Evolutionary conservation across 2,329 filamentous ascomycete genomes (phyloP).

Genomic region (Aurifilum marmelostoma): DNA sequence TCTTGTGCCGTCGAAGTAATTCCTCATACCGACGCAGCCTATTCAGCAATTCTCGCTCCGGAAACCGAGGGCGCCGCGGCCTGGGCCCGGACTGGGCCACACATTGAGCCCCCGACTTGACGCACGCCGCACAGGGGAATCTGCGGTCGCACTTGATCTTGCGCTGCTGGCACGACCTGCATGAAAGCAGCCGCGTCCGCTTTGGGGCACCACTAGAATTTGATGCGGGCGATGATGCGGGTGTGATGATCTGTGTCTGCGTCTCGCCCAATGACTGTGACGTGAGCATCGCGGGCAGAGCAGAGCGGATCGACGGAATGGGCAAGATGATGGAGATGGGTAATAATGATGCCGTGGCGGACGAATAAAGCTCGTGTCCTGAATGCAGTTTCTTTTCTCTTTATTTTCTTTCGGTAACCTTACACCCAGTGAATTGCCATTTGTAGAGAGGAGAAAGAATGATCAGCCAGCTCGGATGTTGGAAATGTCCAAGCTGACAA

Average conservation of each 20-base stretch:
- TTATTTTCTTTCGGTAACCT: not conserved
- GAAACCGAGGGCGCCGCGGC: constrained; percentile 48
- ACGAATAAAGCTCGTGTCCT: too few species aligned
- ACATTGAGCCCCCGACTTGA: constrained; percentile 49
- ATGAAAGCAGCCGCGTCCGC: constrained; percentile 45
- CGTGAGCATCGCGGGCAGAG: not conserved
- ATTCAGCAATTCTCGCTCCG: constrained; percentile 61
- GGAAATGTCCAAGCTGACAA: not conserved
- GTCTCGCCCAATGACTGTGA: not conserved
- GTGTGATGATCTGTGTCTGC: not conserved
- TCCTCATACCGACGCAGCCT: constrained; percentile 60
- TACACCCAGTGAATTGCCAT: too few species aligned
- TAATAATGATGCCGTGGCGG: too few species aligned
- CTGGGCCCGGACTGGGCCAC: constrained; percentile 44
- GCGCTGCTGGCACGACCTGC: constrained; percentile 65
- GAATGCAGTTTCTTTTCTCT: not conserved
- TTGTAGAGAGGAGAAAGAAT: too few species aligned
- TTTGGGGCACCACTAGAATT: not conserved
- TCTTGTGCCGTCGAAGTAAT: constrained; percentile 56
- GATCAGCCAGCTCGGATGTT: constrained; percentile 1
- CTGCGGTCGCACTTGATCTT: constrained; percentile 66
- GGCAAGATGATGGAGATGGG: not conserved
- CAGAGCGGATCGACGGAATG: not conserved
- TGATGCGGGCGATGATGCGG: not conserved
- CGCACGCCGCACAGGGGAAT: constrained; percentile 61